Evolutionary conservation across 2,329 filamentous ascomycete genomes (phyloP).

Genomic region (Rutstroemia sp.): DNA sequence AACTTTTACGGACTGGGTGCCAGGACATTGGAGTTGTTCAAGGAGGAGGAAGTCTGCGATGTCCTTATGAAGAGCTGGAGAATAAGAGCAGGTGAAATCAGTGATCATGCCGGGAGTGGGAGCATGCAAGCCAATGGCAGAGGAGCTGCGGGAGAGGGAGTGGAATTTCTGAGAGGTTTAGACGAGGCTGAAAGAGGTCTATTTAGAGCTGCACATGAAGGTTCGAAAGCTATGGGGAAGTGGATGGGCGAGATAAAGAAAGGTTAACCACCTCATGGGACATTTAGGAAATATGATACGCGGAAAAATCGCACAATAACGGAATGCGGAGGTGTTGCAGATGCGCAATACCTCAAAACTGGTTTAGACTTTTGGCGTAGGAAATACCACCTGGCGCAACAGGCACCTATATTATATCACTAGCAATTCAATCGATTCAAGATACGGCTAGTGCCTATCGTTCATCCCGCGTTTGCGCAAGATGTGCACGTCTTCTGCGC

Average conservation of each 20-base stretch:
- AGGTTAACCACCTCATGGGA: slow-evolving; percentile 11
- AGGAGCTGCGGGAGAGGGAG: slow-evolving; percentile 57
- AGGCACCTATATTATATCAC: no score
- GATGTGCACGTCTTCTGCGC: no score
- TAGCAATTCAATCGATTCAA: no score
- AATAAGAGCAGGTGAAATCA: slow-evolving; percentile 71
- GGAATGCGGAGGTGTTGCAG: no score
- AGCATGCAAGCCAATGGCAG: slow-evolving; percentile 63
- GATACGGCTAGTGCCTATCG: no score
- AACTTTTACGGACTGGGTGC: slow-evolving; percentile 86
- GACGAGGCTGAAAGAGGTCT: slow-evolving; percentile 82
- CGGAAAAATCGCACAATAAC: no score
- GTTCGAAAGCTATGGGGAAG: slow-evolving; percentile 59
- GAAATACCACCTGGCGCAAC: no score
- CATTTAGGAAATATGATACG: background rate
- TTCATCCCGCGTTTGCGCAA: no score
- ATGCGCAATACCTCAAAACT: no score
- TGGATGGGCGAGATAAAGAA: slow-evolving; percentile 49
- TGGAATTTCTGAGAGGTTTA: slow-evolving; percentile 78
- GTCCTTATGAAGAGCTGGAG: slow-evolving; percentile 75
- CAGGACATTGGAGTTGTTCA: slow-evolving; percentile 82
- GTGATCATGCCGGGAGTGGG: slow-evolving; percentile 82
- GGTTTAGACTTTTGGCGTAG: no score
- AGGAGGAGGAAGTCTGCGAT: slow-evolving; percentile 74
- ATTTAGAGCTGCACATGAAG: slow-evolving; percentile 69